Base-by-base conservation (phyloP, 148 eudicot genomes). In the Spergularia bocconei region DNA sequence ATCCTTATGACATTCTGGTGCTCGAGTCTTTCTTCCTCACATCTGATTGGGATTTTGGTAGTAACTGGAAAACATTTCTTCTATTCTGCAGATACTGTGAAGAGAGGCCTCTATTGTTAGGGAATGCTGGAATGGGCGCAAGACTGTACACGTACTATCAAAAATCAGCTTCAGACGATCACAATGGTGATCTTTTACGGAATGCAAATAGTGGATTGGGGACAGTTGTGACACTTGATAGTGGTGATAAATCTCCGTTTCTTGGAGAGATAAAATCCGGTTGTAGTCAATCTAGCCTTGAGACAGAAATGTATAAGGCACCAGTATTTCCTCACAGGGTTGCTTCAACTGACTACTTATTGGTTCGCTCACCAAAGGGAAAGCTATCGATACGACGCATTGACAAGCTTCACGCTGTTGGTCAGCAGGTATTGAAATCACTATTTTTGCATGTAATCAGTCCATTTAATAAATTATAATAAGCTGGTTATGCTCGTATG, bases 91-190 rank as follows among this genome's bases (percentile, higher is more conserved):
- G 99, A 85, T 95, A 95, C 59, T 95, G 93, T 80, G 99, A 95
- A 80, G 99, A 92, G 87, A 90, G 99, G 79, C 99, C 99, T 84
- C 82, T 89, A 61, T 88, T 95, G 62, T 82, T 95, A 71, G 96
- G 99, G 60, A 95, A 95, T 81, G 80, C 75, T 72, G 99, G 99
- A 70, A 95, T 95, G 99, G 97, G 97, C 78, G 99, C 99, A 62
- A 89, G 97, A 81, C 80, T 95, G 48, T 92, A 96, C 81, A 90
- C 97, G 67, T 92, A 92, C 84, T 95, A 95, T 84, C 99, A 92
- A 79, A 95, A 95, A 82, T 82, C 89, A 63, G 68, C 90, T 38
- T 83, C 92, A 23, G 88, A 85, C 80, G 99, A 92, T 85, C 99
- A 95, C 84, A 87, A 78, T 74, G 97, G 89, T 17, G 84, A 81